Evolutionary conservation across 2,329 filamentous ascomycete species (phyloP).

Genomic region (Colletotrichum sp.): DNA sequence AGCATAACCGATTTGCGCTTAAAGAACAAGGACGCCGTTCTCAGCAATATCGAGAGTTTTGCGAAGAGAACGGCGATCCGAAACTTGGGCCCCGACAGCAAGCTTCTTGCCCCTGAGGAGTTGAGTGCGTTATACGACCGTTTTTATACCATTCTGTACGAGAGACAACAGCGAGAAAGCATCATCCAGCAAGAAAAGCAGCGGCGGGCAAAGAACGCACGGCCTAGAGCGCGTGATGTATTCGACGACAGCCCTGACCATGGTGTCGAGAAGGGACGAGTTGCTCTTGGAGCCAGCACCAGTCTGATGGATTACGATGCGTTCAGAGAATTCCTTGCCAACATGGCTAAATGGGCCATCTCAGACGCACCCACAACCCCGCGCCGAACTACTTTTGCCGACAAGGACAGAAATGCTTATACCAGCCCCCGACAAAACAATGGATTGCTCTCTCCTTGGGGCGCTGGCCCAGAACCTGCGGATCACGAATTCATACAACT

Average conservation of each 20-base stretch:
- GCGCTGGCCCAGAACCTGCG: slow-evolving; percentile 69
- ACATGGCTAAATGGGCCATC: slow-evolving; percentile 90
- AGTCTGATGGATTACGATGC: slow-evolving; percentile 97
- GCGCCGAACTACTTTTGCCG: slow-evolving; percentile 49
- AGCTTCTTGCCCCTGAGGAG: slow-evolving; percentile 84
- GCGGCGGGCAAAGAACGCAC: slow-evolving; percentile 67
- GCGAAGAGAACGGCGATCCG: slow-evolving; percentile 95
- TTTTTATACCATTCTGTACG: slow-evolving; percentile 91
- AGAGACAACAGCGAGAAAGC: slow-evolving; percentile 82
- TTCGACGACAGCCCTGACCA: slow-evolving; percentile 46
- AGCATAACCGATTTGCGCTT: slow-evolving; percentile 87
- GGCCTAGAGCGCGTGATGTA: slow-evolving; percentile 47
- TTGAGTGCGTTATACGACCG: slow-evolving; percentile 90
- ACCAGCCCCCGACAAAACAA: slow-evolving; percentile 15
- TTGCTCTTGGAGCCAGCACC: slow-evolving; percentile 86
- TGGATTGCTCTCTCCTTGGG: slow-evolving; percentile 54
- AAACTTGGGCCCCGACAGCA: slow-evolving; percentile 95
- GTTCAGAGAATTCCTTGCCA: slow-evolving; percentile 91
- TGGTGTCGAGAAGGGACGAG: slow-evolving; percentile 80
- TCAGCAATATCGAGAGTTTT: slow-evolving; percentile 96
- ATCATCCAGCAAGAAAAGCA: slow-evolving; percentile 79
- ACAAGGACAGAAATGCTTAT: slow-evolving; percentile 57
- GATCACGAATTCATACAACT: slow-evolving; percentile 95
- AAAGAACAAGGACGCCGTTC: slow-evolving; percentile 92
- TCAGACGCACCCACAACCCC: slow-evolving; percentile 78